These are phyloP conservation scores for Trifolium dubium DNA, from an alignment of 306 rosid species.

Conservation along the genomic window DNA sequence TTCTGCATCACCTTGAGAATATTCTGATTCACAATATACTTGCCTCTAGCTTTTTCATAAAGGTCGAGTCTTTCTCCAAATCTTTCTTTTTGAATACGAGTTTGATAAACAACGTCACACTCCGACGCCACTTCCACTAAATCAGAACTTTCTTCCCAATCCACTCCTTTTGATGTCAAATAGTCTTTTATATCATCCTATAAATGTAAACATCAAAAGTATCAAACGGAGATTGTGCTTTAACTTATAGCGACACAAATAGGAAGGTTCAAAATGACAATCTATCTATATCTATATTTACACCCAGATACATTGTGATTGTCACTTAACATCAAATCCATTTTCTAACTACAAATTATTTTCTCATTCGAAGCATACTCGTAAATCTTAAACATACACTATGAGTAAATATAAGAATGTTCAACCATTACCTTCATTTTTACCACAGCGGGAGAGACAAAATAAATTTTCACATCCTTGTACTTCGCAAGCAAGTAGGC, in stretches of 20 bases:
- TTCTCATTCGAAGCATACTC: slow-evolving; percentile 1
- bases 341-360: slow-evolving; percentile 2
- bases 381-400: slow-evolving; percentile 10
- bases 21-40: slow-evolving; percentile 69
- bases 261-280: background rate
- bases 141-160: slow-evolving; percentile 89
- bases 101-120: slow-evolving; percentile 91
- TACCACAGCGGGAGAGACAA: slow-evolving; percentile 80
- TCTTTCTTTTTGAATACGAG: slow-evolving; percentile 84
- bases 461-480: slow-evolving; percentile 70
- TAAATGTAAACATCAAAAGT: slow-evolving; percentile 32
- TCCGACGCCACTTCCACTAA: slow-evolving; percentile 79
- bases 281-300: background rate
- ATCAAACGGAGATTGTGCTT: slow-evolving; percentile 8
- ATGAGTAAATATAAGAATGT: slow-evolving; percentile 22
- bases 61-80: slow-evolving; percentile 80
- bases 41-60: slow-evolving; percentile 87
- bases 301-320: background rate
- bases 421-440: slow-evolving; percentile 75
- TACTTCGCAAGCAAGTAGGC: slow-evolving; percentile 87
- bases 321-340: slow-evolving; percentile 22
- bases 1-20: slow-evolving; percentile 72
- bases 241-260: background rate
- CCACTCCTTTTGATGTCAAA: slow-evolving; percentile 64
- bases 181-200: slow-evolving; percentile 88